A percentile compares a stretch with the other conserved stretches of the same genome.
Conservation (phyloP, 2,329 filamentous ascomycete genomes). For the Alternaria novae-zelandiae region DNA sequence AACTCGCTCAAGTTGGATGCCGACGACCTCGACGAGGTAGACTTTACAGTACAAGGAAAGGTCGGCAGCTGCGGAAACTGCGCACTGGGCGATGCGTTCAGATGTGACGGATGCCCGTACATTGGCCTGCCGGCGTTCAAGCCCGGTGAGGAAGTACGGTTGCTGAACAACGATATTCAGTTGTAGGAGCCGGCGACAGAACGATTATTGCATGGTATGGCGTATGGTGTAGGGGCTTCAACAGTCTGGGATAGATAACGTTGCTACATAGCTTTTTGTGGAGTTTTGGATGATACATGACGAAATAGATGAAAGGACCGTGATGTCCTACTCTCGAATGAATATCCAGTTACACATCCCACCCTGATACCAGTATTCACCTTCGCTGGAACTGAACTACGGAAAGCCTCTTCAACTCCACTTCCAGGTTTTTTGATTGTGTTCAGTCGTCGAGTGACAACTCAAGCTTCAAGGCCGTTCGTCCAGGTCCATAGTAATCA, state of each 20-base stretch:
- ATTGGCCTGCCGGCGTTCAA: constrained; percentile 95
- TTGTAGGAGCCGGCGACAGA: constrained; percentile 56
- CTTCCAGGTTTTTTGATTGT: background rate
- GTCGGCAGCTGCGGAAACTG: constrained; percentile 95
- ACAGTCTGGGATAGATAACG: background rate
- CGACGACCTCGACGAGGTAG: constrained; percentile 84
- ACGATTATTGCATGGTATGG: background rate
- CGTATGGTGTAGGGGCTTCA: background rate
- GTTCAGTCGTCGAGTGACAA: constrained; percentile 23
- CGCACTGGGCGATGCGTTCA: constrained; percentile 82
- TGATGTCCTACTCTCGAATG: background rate
- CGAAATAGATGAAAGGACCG: background rate
- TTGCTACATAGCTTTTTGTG: background rate
- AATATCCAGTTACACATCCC: too few species aligned
- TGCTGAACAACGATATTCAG: constrained; percentile 86
- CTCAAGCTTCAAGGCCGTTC: constrained; percentile 48
- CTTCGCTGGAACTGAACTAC: constrained; percentile 15
- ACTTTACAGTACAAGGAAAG: constrained; percentile 98
- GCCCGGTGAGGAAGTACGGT: constrained; percentile 89
- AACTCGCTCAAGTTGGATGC: constrained; percentile 73
- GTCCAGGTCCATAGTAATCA: constrained; percentile 59
- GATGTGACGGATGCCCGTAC: constrained; percentile 75
- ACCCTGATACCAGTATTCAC: constrained; percentile 3
- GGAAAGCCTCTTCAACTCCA: constrained; percentile 12
- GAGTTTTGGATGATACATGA: background rate